A percentile compares a stretch with the other conserved stretches of the same genome.
phyloP scores from a whole-genome alignment of 805 yeast genomes.

The Nakazawaea molendinolei region DNA sequence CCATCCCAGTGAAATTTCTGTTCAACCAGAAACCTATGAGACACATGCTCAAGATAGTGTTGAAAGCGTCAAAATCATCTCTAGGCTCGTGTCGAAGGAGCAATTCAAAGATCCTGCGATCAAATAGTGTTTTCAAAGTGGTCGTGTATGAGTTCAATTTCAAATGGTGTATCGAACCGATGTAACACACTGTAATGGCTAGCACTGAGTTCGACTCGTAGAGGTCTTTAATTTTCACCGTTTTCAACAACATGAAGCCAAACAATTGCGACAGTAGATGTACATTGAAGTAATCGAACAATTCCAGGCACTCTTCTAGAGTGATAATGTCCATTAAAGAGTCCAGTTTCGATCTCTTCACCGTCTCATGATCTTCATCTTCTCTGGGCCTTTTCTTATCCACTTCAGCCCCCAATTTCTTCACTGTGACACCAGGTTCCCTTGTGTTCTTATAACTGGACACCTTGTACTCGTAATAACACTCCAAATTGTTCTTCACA shows the following conservation, averaged over 20 bases:
- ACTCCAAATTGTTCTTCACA: conserved; percentile 40
- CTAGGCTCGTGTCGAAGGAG: conserved; percentile 18
- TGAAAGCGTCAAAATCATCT: conserved; percentile 41
- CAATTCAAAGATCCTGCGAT: conserved; percentile 23
- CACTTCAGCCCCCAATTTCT: too few relatives aligned
- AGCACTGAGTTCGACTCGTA: conserved; percentile 36
- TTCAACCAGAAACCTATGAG: conserved; percentile 66
- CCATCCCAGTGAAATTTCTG: conserved; percentile 61
- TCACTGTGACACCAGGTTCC: too few relatives aligned
- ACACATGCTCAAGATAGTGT: conserved; percentile 56
- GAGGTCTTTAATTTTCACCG: conserved; percentile 46
- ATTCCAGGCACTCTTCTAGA: conserved; percentile 19
- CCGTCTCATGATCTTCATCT: background rate
- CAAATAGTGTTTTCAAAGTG: conserved; percentile 23
- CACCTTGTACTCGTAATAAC: conserved; percentile 50
- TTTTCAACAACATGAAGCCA: conserved; percentile 52
- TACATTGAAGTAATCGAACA: conserved; percentile 44
- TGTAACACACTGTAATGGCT: conserved; percentile 53
- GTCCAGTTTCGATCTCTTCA: background rate
- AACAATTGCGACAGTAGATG: conserved; percentile 58
- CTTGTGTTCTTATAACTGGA: conserved; percentile 29
- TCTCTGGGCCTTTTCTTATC: too few relatives aligned
- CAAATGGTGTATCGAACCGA: conserved; percentile 58
- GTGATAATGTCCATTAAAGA: background rate
- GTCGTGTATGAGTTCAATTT: conserved; percentile 19